phyloP scores from a whole-genome alignment of 2,329 filamentous ascomycete species.

The Myrmaecium sp. region DNA sequence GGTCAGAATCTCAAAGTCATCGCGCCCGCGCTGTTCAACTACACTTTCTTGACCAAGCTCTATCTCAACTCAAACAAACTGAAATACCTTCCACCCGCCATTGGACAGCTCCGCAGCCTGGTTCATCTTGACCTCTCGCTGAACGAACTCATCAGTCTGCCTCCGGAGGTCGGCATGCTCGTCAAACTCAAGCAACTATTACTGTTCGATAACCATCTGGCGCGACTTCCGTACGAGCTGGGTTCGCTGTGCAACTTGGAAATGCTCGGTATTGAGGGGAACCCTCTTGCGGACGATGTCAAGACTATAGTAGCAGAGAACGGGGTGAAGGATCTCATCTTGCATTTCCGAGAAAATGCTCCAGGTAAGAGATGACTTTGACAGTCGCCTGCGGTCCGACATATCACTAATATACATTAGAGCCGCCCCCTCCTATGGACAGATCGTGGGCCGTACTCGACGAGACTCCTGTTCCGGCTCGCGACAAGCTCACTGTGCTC shows the following conservation, averaged over 20 bases:
- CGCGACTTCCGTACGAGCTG: slow-evolving; percentile 66
- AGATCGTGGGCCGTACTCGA: slow-evolving; percentile 63
- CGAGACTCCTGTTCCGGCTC: slow-evolving; percentile 32
- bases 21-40: slow-evolving; percentile 61
- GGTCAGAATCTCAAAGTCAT: slow-evolving; percentile 86
- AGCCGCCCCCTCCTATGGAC: slow-evolving; percentile 57
- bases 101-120: slow-evolving; percentile 68
- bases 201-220: slow-evolving; percentile 81
- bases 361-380: slow-evolving; percentile 46
- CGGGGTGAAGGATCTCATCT: slow-evolving; percentile 73
- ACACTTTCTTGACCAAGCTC: slow-evolving; percentile 77
- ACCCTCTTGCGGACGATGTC: slow-evolving; percentile 58
- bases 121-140: slow-evolving; percentile 74
- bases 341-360: slow-evolving; percentile 65
- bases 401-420: too few species aligned
- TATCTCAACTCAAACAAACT: slow-evolving; percentile 92
- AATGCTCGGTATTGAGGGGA: slow-evolving; percentile 80
- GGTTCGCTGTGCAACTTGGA: slow-evolving; percentile 81
- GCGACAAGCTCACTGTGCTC: slow-evolving; percentile 62
- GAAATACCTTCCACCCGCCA: slow-evolving; percentile 56
- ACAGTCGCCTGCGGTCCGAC: slow-evolving; percentile 3
- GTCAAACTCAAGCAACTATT: slow-evolving; percentile 74
- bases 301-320: slow-evolving; percentile 75
- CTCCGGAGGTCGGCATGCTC: slow-evolving; percentile 90
- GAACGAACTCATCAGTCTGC: slow-evolving; percentile 69